Percentiles rank a stretch among this genome's conserved stretches.
These are phyloP conservation scores for Arachnomyces sp. DNA, from an alignment of 2,329 filamentous ascomycete species.

Conservation along the genomic window DNA sequence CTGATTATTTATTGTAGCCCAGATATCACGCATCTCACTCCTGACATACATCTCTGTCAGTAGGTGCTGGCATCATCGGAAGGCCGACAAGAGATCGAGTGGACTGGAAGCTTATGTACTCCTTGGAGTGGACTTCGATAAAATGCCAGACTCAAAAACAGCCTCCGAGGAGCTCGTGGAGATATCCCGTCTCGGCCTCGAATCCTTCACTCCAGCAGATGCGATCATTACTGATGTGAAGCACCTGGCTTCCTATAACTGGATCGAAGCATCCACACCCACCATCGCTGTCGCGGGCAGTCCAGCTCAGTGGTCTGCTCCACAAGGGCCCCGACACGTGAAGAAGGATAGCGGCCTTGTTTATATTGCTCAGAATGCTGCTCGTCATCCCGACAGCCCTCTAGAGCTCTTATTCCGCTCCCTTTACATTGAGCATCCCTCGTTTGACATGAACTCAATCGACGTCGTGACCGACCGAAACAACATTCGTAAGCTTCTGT, in stretches of 20 bases:
- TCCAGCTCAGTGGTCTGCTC: conserved; percentile 33
- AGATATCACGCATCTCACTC: too few species aligned
- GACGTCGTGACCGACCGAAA: conserved; percentile 42
- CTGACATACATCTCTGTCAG: too few species aligned
- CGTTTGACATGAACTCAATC: conserved; percentile 26
- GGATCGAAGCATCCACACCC: conserved; percentile 34
- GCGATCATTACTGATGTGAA: conserved; percentile 20
- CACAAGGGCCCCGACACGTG: conserved; percentile 16
- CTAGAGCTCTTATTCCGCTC: conserved; percentile 43
- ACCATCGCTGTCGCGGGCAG: conserved; percentile 41
- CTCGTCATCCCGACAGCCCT: conserved; percentile 35
- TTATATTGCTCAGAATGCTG: conserved; percentile 41
- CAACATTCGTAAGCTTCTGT: conserved; percentile 43
- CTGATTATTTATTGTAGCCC: too few species aligned
- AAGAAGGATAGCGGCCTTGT: conserved; percentile 26
- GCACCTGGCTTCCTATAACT: conserved; percentile 44
- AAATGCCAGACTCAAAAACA: too few species aligned
- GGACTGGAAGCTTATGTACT: too few species aligned
- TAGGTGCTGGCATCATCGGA: too few species aligned
- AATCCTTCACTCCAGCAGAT: neutral
- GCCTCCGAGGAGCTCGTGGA: conserved; percentile 6
- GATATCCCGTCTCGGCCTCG: conserved; percentile 3
- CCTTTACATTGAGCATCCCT: conserved; percentile 30
- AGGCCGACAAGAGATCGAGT: too few species aligned
- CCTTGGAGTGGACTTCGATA: too few species aligned